A percentile compares a stretch with the other conserved stretches of the same genome.
Evolutionary conservation across 805 yeast genomes (phyloP).

Genomic region (Saturnispora galanensis): DNA sequence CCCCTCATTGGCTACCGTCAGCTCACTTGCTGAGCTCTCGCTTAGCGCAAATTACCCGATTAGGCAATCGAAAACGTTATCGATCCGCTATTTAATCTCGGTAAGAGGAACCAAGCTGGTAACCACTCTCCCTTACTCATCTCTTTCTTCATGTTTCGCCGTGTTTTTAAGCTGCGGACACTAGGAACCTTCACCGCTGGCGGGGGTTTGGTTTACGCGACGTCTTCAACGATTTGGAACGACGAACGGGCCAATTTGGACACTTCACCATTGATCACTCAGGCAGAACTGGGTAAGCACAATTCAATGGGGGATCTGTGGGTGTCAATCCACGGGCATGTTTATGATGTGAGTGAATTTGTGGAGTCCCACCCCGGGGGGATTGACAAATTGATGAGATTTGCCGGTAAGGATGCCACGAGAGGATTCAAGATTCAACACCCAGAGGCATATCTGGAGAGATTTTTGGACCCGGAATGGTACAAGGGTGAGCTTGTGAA

Average conservation of each 20-base stretch:
- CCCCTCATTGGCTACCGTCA: too few species aligned
- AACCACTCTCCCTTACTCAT: too few species aligned
- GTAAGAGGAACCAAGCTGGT: too few species aligned
- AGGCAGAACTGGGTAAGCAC: conserved; percentile 32
- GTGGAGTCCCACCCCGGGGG: conserved; percentile 92
- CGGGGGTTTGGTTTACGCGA: neutral
- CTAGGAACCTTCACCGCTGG: neutral
- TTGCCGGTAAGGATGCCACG: conserved; percentile 60
- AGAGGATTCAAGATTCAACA: conserved; percentile 23
- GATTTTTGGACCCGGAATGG: conserved; percentile 19
- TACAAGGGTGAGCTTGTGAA: conserved; percentile 29
- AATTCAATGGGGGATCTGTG: conserved; percentile 59
- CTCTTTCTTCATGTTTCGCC: too few species aligned
- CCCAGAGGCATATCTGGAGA: conserved; percentile 19
- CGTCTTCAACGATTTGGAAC: conserved; percentile 37
- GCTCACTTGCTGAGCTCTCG: too few species aligned
- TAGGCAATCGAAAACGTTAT: too few species aligned
- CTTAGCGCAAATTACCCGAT: too few species aligned
- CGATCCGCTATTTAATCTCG: too few species aligned
- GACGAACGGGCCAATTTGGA: conserved; percentile 35
- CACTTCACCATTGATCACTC: conserved; percentile 7
- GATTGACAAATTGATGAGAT: conserved; percentile 56
- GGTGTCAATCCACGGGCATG: conserved; percentile 74
- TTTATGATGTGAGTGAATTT: conserved; percentile 81
- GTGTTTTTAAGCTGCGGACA: neutral